Evolutionary conservation across 129 eudicot species (phyloP), one percentile per base, ranked within the genome.

Genomic region (Calendula officinalis): DNA sequence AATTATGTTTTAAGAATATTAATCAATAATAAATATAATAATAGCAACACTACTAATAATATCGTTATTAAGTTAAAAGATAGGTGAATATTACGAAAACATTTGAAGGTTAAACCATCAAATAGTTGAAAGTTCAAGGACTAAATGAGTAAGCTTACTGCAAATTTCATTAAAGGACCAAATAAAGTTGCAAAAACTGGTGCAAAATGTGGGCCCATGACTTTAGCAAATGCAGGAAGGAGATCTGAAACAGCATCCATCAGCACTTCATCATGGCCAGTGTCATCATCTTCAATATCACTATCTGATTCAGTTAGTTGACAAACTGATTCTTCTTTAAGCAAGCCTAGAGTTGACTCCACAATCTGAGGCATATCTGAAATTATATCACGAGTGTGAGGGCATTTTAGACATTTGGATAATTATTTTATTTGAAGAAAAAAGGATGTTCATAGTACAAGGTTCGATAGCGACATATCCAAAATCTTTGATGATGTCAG

Each of bases 191-290:
- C 75, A 57, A 92, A 85, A 44, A 88, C 76, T 43, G 99, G 89
- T 34, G 96, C 99, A 78, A 92, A 92, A 61, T 88, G 89, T 66
- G 87, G 42, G 32, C 99, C 99, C 96, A 92, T 83, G 39, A 89
- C 86, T 73, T 88, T 92, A 41, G 96, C 95, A 80, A 85, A 88
- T 70, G 99, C 96, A 63, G 99, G 99, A 79, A 92, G 96, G 61
- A 92, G 95, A 43, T 92, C 99, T 57, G 96, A 88, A 79, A 88
- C 99, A 69, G 99, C 99, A 83, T 92, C 99, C 99, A 92, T 92
- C 13, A 92, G 89, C 68, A 88, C 96, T 73, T 92, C 99, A 80
- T 92, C 99, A 72, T 92, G 99, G 51, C 70, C 81, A 15, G 89
- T 27, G 50, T 85, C 96, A 68, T 92, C 99, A 32, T 92, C 96